Percentiles rank a stretch among this genome's conserved stretches.
Evolutionary conservation across 495 filamentous ascomycete genomes (phyloP).

Genomic region (Penicillium angulare): DNA sequence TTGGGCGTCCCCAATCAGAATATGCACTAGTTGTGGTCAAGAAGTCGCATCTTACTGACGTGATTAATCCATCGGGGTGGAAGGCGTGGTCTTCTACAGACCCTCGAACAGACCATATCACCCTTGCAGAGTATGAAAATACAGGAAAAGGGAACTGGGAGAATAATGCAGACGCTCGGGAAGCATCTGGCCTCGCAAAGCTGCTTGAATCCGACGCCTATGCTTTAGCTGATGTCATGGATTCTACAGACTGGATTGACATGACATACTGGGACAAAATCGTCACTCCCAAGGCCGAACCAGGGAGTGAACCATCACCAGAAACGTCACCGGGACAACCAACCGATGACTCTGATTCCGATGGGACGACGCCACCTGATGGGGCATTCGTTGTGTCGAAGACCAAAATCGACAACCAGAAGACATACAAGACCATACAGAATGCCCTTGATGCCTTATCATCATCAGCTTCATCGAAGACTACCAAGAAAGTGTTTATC

Average conservation of each 20-base stretch:
- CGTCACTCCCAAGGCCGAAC: not conserved
- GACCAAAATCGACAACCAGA: not conserved
- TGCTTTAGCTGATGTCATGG: not conserved
- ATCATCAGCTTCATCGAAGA: not conserved
- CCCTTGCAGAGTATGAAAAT: slow-evolving; percentile 2
- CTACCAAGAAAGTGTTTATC: not conserved
- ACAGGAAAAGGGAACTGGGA: not conserved
- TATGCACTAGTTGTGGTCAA: slow-evolving; percentile 3
- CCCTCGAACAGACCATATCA: not conserved
- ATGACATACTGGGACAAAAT: slow-evolving; percentile 1
- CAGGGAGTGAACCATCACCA: not conserved
- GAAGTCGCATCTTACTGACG: not conserved
- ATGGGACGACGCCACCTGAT: not conserved
- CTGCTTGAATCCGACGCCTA: not conserved
- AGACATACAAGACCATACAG: not conserved
- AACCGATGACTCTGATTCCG: not conserved
- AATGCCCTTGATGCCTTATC: not conserved
- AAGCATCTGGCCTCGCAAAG: not conserved
- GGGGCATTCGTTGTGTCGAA: slow-evolving; percentile 1
- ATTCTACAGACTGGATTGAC: slow-evolving; percentile 2
- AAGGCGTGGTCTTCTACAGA: not conserved
- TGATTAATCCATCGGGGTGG: not conserved
- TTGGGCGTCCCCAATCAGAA: not conserved
- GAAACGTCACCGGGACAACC: not conserved
- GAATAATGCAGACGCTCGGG: not conserved